Evolutionary conservation across 2,329 filamentous ascomycete genomes (phyloP).

Genomic region (Aspergillus carbonarius): DNA sequence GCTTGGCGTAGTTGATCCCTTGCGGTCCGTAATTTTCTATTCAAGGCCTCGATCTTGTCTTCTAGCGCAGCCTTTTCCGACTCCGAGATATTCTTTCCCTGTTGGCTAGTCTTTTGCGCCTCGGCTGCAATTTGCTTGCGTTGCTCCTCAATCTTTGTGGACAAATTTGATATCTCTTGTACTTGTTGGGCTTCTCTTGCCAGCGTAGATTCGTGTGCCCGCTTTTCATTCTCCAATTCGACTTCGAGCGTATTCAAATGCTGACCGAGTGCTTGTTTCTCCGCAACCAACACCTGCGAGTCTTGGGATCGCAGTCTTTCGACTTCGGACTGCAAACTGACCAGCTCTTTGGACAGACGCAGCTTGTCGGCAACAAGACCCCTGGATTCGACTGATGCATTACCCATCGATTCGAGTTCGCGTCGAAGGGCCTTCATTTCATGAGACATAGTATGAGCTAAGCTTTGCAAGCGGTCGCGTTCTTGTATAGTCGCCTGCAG

Average conservation of each 20-base stretch:
- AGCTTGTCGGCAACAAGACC: slow-evolving; percentile 68
- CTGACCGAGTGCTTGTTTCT: slow-evolving; percentile 77
- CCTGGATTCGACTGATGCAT: slow-evolving; percentile 66
- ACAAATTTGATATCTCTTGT: slow-evolving; percentile 42
- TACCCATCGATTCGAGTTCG: slow-evolving; percentile 68
- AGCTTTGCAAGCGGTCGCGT: slow-evolving; percentile 27
- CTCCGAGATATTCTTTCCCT: slow-evolving; percentile 54
- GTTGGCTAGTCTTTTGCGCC: slow-evolving; percentile 45
- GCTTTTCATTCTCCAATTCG: slow-evolving; percentile 78
- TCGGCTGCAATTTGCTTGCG: slow-evolving; percentile 53
- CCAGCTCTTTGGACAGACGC: slow-evolving; percentile 59
- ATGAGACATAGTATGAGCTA: slow-evolving; percentile 49
- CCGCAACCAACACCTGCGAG: slow-evolving; percentile 68
- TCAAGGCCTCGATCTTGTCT: slow-evolving; percentile 67
- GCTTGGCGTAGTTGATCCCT: slow-evolving; percentile 72
- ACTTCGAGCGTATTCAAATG: slow-evolving; percentile 75
- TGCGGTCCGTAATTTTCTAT: slow-evolving; percentile 65
- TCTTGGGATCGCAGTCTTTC: slow-evolving; percentile 62
- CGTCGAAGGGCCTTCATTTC: slow-evolving; percentile 60
- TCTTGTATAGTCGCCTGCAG: slow-evolving; percentile 53
- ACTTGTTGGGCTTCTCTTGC: slow-evolving; percentile 32
- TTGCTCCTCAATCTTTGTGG: slow-evolving; percentile 48
- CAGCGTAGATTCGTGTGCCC: slow-evolving; percentile 61
- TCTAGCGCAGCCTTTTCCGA: slow-evolving; percentile 65
- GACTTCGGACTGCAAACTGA: slow-evolving; percentile 59